A percentile compares a stretch with the other conserved stretches of the same genome.
phyloP scores from a whole-genome alignment of 805 yeast species.

The Candida silvicultrix region DNA sequence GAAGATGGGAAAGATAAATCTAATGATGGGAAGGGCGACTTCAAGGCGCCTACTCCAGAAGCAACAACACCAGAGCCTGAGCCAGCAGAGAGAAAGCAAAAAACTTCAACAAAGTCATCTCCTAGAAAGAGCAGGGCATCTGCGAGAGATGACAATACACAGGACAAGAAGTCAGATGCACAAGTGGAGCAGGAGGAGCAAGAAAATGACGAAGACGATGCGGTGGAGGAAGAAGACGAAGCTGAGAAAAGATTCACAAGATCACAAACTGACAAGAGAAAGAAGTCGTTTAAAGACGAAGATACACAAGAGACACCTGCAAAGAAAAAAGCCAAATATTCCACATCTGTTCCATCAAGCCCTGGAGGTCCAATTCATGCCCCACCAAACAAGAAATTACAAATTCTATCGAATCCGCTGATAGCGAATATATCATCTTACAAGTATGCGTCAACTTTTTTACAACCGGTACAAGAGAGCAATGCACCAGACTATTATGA shows the following conservation, averaged over 20 bases:
- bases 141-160: conserved; percentile 4
- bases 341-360: conserved; percentile 11
- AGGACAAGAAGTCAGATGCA: not conserved
- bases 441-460: conserved; percentile 67
- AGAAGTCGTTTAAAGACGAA: conserved; percentile 2
- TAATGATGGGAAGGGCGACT: too few species aligned
- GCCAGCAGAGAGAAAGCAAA: not conserved
- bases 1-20: not conserved
- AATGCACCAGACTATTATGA: conserved; percentile 68
- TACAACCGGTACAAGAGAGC: conserved; percentile 58
- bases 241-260: conserved; percentile 14
- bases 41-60: not conserved
- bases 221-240: conserved; percentile 18
- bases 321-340: conserved; percentile 15
- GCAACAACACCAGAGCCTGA: not conserved
- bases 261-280: conserved; percentile 6
- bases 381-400: conserved; percentile 45
- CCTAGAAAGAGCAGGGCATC: not conserved
- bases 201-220: conserved; percentile 3
- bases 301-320: not conserved
- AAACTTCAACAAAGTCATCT: not conserved
- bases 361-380: not conserved
- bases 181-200: conserved; percentile 4
- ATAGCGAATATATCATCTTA: conserved; percentile 62
- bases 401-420: conserved; percentile 52